Conservation (phyloP, 1,284 basidiomycete genomes). For the Boletus chippewaensis region DNA sequence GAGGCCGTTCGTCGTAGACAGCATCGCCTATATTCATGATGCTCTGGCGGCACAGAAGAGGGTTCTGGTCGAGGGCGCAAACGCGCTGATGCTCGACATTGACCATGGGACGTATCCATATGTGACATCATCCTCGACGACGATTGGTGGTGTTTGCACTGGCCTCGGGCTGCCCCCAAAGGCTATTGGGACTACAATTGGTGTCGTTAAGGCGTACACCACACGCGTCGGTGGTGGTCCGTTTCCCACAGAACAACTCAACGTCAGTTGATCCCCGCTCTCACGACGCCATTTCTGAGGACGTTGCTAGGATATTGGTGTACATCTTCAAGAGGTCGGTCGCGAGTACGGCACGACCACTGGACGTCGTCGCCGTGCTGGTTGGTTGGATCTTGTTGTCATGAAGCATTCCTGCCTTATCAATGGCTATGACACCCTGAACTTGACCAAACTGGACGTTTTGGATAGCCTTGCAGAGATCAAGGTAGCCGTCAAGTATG, state of each 20-base stretch:
- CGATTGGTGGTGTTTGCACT: conserved; percentile 93
- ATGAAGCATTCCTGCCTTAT: conserved; percentile 89
- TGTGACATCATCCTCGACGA: conserved; percentile 91
- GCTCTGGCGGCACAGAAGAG: conserved; percentile 72
- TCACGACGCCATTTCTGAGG: background rate
- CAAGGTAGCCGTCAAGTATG: conserved; percentile 83
- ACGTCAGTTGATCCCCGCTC: conserved; percentile 43
- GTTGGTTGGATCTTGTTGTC: conserved; percentile 96
- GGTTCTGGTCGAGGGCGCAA: conserved; percentile 93
- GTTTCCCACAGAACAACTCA: conserved; percentile 94
- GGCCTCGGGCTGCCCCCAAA: conserved; percentile 93
- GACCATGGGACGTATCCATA: conserved; percentile 98
- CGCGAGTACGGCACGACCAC: conserved; percentile 91
- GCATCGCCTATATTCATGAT: conserved; percentile 79
- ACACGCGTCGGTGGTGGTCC: conserved; percentile 96
- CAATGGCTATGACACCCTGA: conserved; percentile 93
- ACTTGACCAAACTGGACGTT: conserved; percentile 95
- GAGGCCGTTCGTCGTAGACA: conserved; percentile 85
- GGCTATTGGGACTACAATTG: conserved; percentile 78
- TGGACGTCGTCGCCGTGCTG: conserved; percentile 86
- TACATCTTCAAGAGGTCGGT: conserved; percentile 90
- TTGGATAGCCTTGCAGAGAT: conserved; percentile 84
- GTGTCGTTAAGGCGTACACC: conserved; percentile 97
- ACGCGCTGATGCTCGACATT: conserved; percentile 96
- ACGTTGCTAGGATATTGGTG: conserved; percentile 62